A percentile compares a stretch with the other conserved stretches of the same genome.
Conservation (phyloP, 768 basidiomycete genomes). For the Daedaleopsis nitida region DNA sequence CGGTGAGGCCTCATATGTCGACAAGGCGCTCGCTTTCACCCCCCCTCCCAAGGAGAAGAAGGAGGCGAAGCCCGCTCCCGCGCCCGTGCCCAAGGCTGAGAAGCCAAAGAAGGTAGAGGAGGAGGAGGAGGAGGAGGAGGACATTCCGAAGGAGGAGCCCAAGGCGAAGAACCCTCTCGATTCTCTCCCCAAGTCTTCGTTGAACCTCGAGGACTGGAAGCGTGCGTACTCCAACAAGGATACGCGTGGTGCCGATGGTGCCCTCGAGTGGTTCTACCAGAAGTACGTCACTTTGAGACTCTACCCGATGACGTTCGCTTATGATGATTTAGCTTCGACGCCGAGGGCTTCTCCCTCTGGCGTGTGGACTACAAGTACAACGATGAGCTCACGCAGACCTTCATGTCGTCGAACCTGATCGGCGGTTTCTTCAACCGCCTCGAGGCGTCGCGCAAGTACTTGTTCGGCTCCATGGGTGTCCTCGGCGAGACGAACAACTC, state of each 20-base stretch:
- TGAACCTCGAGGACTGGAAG: slow-evolving; percentile 97
- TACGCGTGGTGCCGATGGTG: slow-evolving; percentile 79
- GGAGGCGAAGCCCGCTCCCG: slow-evolving; percentile 34
- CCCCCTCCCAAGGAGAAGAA: slow-evolving; percentile 80
- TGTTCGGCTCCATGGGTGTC: slow-evolving; percentile 92
- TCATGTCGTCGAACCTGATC: slow-evolving; percentile 95
- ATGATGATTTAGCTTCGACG: slow-evolving; percentile 66
- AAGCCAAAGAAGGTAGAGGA: slow-evolving; percentile 60
- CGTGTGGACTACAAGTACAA: slow-evolving; percentile 97
- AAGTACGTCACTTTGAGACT: slow-evolving; percentile 56
- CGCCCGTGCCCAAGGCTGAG: slow-evolving; percentile 37
- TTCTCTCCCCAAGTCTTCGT: slow-evolving; percentile 80
- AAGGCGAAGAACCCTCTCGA: slow-evolving; percentile 96
- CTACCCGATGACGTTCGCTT: not conserved
- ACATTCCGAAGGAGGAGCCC: slow-evolving; percentile 72
- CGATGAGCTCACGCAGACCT: slow-evolving; percentile 85
- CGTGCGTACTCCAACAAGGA: slow-evolving; percentile 97
- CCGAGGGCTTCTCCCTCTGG: slow-evolving; percentile 88
- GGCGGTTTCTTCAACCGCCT: slow-evolving; percentile 97
- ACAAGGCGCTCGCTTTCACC: slow-evolving; percentile 70
- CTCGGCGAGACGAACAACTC: slow-evolving; percentile 80
- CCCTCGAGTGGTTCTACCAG: slow-evolving; percentile 96
- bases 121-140: slow-evolving; percentile 71
- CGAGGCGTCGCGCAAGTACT: slow-evolving; percentile 95
- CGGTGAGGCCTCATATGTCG: slow-evolving; percentile 58